phyloP scores from a whole-genome alignment of 345 rosid species.

The Eucalyptus tenuipes region DNA sequence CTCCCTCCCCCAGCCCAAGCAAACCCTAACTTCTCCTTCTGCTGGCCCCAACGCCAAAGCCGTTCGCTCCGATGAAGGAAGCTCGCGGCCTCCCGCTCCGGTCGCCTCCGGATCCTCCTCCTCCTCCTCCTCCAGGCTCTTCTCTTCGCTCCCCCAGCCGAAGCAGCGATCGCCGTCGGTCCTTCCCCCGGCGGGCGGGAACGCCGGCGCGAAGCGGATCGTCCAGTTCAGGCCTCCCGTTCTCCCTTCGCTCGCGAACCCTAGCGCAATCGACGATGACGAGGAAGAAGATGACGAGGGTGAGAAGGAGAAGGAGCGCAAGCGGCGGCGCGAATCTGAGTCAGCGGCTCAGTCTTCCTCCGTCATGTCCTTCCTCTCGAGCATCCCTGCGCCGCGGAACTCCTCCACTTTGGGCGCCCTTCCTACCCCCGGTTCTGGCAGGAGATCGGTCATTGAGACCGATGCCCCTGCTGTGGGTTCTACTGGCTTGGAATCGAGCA shows the following conservation, averaged over 20 bases:
- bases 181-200: neutral
- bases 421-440: slow-evolving; percentile 42
- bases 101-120: neutral
- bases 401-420: slow-evolving; percentile 54
- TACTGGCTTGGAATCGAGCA: neutral
- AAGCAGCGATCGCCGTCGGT: neutral
- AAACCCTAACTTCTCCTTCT: neutral
- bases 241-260: slow-evolving; percentile 10
- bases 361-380: slow-evolving; percentile 58
- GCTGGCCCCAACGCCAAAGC: neutral
- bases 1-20: slow-evolving; percentile 36
- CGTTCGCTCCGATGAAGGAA: neutral
- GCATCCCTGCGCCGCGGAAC: slow-evolving; percentile 66
- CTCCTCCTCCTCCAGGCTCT: neutral
- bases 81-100: neutral
- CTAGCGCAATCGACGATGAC: slow-evolving; percentile 18
- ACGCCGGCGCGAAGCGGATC: slow-evolving; percentile 22
- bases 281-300: slow-evolving; percentile 39
- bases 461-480: slow-evolving; percentile 1
- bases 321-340: slow-evolving; percentile 20
- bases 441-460: slow-evolving; percentile 54
- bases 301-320: slow-evolving; percentile 32
- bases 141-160: slow-evolving; percentile 6
- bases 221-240: slow-evolving; percentile 64
- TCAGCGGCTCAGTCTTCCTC: slow-evolving; percentile 17